Evolutionary conservation across 176 grass and related monocot genomes (phyloP).

Genomic region (Zizania latifolia): DNA sequence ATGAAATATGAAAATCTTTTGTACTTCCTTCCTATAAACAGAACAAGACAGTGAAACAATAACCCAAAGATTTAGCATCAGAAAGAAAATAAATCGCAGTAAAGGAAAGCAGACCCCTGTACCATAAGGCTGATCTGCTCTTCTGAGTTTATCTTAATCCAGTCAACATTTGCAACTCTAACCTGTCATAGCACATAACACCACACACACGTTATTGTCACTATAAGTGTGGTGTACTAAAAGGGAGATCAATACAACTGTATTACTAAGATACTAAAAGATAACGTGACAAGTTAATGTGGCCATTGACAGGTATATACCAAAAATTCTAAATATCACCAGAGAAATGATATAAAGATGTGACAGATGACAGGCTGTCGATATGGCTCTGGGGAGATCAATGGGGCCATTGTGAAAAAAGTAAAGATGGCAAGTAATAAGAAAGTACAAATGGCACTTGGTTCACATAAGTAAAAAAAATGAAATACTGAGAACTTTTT

Average conservation of each 20-base stretch:
- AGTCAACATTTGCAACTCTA: conserved; percentile 86
- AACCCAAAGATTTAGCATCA: conserved; percentile 18
- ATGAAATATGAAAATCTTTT: conserved; percentile 69
- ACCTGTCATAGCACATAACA: conserved; percentile 41
- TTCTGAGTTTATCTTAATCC: conserved; percentile 80
- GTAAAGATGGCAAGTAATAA: conserved; percentile 20
- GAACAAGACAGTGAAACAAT: conserved; percentile 28
- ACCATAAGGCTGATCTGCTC: conserved; percentile 90
- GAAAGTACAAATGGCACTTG: conserved; percentile 1
- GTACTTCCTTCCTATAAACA: conserved; percentile 75
- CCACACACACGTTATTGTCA: neutral
- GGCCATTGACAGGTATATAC: neutral
- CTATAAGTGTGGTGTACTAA: neutral
- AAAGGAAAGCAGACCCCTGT: conserved; percentile 25
- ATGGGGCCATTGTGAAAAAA: neutral
- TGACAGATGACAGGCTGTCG: neutral
- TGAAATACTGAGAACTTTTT: conserved; percentile 15
- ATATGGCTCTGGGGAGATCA: neutral
- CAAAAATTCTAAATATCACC: conserved; percentile 9
- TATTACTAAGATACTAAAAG: neutral
- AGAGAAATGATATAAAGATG: conserved; percentile 14
- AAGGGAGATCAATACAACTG: neutral
- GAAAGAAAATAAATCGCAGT: conserved; percentile 5
- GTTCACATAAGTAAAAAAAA: conserved; percentile 5
- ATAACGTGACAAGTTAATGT: neutral